Percentiles rank a stretch among this genome's conserved stretches.
Evolutionary conservation across 2,329 filamentous ascomycete species (phyloP).

Genomic region (Neoscytalidium dimidiatum): DNA sequence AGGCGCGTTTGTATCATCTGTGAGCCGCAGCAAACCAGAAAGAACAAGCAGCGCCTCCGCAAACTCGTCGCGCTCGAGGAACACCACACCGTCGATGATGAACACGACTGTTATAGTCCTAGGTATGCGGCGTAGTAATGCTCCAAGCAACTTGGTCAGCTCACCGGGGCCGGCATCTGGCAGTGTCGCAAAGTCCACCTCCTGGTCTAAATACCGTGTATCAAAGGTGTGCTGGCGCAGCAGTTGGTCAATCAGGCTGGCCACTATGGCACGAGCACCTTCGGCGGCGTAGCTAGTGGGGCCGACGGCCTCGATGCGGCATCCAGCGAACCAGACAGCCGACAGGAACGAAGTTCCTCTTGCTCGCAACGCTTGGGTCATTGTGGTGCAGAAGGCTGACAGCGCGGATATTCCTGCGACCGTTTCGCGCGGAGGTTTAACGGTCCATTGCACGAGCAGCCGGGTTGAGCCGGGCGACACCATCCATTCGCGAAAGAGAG

Average conservation of each 20-base stretch:
- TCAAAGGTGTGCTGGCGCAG: neutral
- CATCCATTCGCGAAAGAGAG: neutral
- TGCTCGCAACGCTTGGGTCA: neutral
- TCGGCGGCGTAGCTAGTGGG: neutral
- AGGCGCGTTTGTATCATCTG: neutral
- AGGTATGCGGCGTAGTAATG: neutral
- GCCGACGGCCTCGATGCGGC: neutral
- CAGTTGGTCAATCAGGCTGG: neutral
- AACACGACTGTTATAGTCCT: conserved; percentile 12
- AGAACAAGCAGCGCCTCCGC: conserved; percentile 4
- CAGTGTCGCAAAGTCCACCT: neutral
- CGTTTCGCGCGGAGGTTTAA: neutral
- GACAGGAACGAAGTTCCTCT: neutral
- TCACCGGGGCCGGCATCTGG: neutral
- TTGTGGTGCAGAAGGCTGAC: neutral
- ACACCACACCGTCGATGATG: conserved; percentile 13
- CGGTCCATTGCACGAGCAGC: neutral
- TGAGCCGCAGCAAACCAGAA: neutral
- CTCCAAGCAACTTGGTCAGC: neutral
- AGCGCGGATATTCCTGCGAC: neutral
- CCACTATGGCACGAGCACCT: neutral
- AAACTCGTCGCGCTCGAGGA: conserved; percentile 16
- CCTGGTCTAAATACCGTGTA: neutral
- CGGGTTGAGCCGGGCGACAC: neutral
- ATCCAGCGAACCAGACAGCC: neutral